phyloP scores from a whole-genome alignment of 495 filamentous ascomycete genomes.

The Tuber melanosporum region DNA sequence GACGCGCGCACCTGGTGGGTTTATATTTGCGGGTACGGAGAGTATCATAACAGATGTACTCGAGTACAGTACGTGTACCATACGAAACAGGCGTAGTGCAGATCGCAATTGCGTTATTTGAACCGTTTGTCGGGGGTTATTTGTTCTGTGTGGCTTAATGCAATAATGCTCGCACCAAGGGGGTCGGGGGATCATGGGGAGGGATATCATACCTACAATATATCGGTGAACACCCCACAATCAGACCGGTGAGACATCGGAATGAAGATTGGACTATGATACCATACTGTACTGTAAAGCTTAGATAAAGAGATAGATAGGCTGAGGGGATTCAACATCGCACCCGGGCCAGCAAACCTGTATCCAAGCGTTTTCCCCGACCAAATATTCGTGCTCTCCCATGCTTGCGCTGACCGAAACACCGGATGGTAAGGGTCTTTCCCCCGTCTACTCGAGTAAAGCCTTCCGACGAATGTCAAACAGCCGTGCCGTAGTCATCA shows the following conservation, averaged over 20 bases:
- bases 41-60: not conserved
- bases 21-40: not conserved
- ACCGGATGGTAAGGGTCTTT: not conserved
- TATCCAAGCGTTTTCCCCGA: not conserved
- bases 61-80: too few relatives aligned
- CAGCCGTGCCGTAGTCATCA: not conserved
- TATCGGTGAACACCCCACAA: not conserved
- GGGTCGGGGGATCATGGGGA: not conserved
- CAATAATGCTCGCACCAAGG: not conserved
- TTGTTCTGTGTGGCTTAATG: not conserved
- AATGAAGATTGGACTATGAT: not conserved
- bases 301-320: not conserved
- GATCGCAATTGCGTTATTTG: not conserved
- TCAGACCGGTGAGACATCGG: not conserved
- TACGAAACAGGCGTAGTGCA: not conserved
- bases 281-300: not conserved
- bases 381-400: not conserved
- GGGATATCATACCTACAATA: not conserved
- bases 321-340: not conserved
- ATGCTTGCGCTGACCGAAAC: not conserved
- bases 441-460: not conserved
- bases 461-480: not conserved
- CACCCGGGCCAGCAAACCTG: not conserved
- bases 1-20: not conserved
- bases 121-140: not conserved